phyloP scores from a whole-genome alignment of 257 asterid species.

The Solanum megistacrolobum region DNA sequence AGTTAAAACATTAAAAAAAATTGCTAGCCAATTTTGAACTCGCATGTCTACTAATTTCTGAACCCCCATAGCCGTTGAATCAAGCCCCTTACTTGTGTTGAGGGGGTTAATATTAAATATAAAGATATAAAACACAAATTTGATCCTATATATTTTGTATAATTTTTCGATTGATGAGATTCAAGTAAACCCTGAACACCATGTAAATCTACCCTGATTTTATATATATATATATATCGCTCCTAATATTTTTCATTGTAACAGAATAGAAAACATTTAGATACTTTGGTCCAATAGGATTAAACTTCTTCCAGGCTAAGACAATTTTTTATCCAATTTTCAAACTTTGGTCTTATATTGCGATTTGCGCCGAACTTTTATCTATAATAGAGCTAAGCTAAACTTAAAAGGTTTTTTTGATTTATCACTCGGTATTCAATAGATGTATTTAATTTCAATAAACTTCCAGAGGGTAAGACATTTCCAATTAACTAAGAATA shows the following conservation, averaged over 20 bases:
- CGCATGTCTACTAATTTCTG: fast-evolving
- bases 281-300: background rate
- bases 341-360: background rate
- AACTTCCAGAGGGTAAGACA: too few relatives aligned
- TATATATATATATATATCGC: too few relatives aligned
- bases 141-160: fast-evolving
- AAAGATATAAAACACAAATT: too few relatives aligned
- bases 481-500: too few relatives aligned
- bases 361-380: background rate
- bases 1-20: too few relatives aligned
- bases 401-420: background rate
- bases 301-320: background rate
- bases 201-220: too few relatives aligned
- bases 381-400: background rate
- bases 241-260: background rate
- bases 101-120: too few relatives aligned
- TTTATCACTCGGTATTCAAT: background rate
- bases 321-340: background rate
- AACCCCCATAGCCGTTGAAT: too few relatives aligned
- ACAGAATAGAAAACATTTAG: background rate
- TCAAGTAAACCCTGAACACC: too few relatives aligned
- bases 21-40: background rate
- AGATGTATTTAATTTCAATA: background rate
- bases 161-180: fast-evolving
- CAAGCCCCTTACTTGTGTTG: background rate